Base-by-base conservation (phyloP, 352 stramenopile genomes). In the Pythium monospermum region DNA sequence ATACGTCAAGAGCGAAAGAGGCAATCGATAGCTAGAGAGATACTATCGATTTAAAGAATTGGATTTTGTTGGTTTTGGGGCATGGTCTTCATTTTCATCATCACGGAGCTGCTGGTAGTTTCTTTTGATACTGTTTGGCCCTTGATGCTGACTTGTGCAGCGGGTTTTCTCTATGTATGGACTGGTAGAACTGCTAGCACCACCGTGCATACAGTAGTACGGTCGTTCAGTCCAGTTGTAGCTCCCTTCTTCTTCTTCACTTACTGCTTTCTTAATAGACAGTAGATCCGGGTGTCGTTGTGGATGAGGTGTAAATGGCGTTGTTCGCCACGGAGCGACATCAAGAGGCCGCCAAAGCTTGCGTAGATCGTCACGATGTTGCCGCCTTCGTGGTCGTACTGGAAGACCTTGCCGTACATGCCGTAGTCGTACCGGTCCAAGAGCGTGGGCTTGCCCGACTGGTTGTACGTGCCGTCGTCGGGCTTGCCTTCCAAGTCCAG, bases 371-470 rank as follows among this genome's bases (percentile, higher is more conserved):
- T 78, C 31, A 97, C 85, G 53, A 87, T 85, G 57, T 95, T 95
- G 68, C 94, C 91, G 49, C 94, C 95, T 56, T 97, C 83, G 70
- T 98, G 95, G 57, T 96, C 83, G 61, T 98, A 97, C 69, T 98
- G 88, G 79, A 98, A 99, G 23, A 99, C 91, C 57, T 97, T 95
- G 61, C 96, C 96, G 74, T 98, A 97, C 95, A 99, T 99, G 31
- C 97, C 96, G 68, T 99, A 99, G 76, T 99, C 96, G 66, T 98
- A 99, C 57, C 97, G 95, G 71, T 98, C 95, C 40, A 98, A 77
- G 27, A 99, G 78, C 22, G 91, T 97, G 25, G 91, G 79, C 73
- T 94, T 89, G 50, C 85, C 87, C 49, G 70, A 94, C 59, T 97
- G 87, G 61, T 96, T 94, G 66, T 91, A 98, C 15, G 75, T 95